A percentile compares a stretch with the other conserved stretches of the same genome.
Conservation (phyloP, 805 yeast genomes). For the Candida loeiensis region DNA sequence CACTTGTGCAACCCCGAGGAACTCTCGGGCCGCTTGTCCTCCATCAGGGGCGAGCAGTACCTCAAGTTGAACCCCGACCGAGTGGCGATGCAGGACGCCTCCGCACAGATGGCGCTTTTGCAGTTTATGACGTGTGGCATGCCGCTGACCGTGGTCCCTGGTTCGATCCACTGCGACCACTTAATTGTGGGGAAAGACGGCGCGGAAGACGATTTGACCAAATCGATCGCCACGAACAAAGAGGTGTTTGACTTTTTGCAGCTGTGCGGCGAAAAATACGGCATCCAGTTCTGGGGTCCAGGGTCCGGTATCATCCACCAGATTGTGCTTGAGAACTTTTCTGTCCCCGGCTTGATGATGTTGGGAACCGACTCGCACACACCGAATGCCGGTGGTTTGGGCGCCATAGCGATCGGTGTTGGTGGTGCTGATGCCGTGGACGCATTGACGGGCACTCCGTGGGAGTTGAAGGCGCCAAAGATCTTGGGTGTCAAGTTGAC, state of each 20-base stretch:
- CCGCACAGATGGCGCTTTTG: conserved; percentile 97
- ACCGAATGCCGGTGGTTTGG: conserved; percentile 98
- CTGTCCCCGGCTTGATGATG: conserved; percentile 96
- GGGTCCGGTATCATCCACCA: conserved; percentile 99
- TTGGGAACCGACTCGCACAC: conserved; percentile 98
- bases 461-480: conserved; percentile 98
- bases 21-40: conserved; percentile 45
- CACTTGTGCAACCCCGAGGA: conserved; percentile 89
- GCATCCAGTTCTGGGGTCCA: conserved; percentile 98
- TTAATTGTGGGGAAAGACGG: conserved; percentile 95
- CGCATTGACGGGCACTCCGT: conserved; percentile 87
- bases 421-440: conserved; percentile 99
- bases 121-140: conserved; percentile 98
- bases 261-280: conserved; percentile 89
- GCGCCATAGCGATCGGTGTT: conserved; percentile 98
- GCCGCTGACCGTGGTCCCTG: conserved; percentile 84
- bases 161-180: conserved; percentile 97
- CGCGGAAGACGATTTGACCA: conserved; percentile 75
- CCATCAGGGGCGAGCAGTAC: conserved; percentile 82
- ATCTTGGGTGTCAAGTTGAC: conserved; percentile 91
- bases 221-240: conserved; percentile 80
- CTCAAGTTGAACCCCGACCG: conserved; percentile 94
- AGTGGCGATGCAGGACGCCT: conserved; percentile 99
- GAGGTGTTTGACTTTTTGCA: conserved; percentile 95
- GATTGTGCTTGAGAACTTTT: conserved; percentile 93